Evolutionary conservation across 345 rosid genomes (phyloP).

Genomic region (Populus tremula): DNA sequence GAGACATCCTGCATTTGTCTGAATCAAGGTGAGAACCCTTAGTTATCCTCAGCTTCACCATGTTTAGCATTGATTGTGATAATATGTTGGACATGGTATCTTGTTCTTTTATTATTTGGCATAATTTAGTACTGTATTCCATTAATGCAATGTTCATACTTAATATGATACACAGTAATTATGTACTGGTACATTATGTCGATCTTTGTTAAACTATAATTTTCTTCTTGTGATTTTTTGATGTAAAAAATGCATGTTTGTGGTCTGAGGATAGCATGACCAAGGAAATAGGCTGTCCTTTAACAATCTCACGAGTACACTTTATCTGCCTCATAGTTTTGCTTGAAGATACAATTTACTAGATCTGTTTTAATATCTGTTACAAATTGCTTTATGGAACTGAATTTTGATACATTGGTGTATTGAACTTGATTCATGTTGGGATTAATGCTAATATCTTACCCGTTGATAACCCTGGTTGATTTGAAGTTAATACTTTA

Average conservation of each 20-base stretch:
- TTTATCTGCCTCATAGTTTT: not conserved
- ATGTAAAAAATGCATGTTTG: not conserved
- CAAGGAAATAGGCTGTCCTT: not conserved
- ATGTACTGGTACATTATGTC: not conserved
- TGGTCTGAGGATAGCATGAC: not conserved
- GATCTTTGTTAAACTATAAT: not conserved
- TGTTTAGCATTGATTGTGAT: not conserved
- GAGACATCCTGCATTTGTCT: conserved; percentile 43
- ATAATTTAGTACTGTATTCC: not conserved
- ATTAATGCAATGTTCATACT: not conserved
- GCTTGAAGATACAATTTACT: not conserved
- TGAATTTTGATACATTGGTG: not conserved
- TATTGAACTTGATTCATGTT: not conserved
- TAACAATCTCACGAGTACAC: not conserved
- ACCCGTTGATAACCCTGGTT: not conserved
- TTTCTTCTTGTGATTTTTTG: not conserved
- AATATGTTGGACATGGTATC: not conserved
- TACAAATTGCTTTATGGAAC: not conserved
- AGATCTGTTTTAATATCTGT: not conserved
- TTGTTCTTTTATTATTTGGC: not conserved
- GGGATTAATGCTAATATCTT: not conserved
- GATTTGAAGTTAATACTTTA: not conserved
- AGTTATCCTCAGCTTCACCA: not conserved
- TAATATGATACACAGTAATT: not conserved
- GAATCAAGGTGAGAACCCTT: conserved; percentile 45